Evolutionary conservation across 768 basidiomycete species (phyloP), one percentile per base, ranked within the genome.

Genomic region (Nidularia pulvinata): DNA sequence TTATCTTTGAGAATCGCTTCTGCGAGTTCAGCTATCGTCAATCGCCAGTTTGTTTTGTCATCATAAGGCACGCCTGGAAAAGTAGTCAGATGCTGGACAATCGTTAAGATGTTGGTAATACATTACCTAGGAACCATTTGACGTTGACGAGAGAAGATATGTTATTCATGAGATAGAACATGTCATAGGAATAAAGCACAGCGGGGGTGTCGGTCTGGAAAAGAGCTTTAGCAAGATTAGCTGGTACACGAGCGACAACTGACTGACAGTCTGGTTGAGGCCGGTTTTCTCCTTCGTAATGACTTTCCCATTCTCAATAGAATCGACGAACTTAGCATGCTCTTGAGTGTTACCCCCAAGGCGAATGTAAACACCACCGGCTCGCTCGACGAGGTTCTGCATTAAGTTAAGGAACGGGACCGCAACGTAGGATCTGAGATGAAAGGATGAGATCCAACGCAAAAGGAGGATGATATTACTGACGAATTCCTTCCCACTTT

Each of bases 301-400:
- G 22, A 78, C 77, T 7, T 68, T 67, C 32, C 73, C 75, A 54
- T 83, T 76, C 0, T 78, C 63, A 6, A 84, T 78, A 35, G 69
- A 74, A 46, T 72, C 70, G 7, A 83, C 83, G 55, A 83, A 65
- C 4, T 69, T 62, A 7, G 84, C 86, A 2, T 73, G 79, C 52
- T 94, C 91, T 63, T 93, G 91, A 0, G 87, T 85, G 67, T 93
- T 93, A 46, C 91, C 91, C 25, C 91, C 91, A 1, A 93, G 74
- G 49, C 91, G 82, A n/a, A 92, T 68, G 10, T 78, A 68, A 6
- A 90, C 82, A 1, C 67, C 61, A 2, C 89, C 89, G 3, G 81
- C 80, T 30, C 91, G 78, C 58, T 81, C 74, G 47, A 74, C 75
- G n/a, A 94, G 72, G 57, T 89, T 88, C 4, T 82, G 76, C 76